Evolutionary conservation across 805 yeast species (phyloP).

Genomic region (Lachancea waltii): DNA sequence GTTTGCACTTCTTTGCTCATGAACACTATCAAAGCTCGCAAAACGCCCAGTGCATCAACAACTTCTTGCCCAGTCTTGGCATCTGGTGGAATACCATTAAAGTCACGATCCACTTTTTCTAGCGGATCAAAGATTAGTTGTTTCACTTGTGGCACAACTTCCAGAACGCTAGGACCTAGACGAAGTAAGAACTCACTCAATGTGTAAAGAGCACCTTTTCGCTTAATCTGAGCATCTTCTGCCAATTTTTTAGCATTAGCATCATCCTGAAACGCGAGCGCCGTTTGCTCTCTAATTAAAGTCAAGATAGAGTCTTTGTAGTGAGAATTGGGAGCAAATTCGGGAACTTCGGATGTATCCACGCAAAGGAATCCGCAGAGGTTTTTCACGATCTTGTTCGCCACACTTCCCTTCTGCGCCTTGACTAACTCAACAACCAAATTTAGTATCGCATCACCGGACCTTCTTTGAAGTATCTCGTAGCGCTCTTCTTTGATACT

Average conservation of each 20-base stretch:
- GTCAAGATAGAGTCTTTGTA: conserved; percentile 58
- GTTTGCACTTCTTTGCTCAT: conserved; percentile 43
- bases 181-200: conserved; percentile 50
- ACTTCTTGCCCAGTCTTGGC: conserved; percentile 65
- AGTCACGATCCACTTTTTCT: conserved; percentile 29
- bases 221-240: conserved; percentile 68
- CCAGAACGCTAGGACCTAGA: conserved; percentile 52
- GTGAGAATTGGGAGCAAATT: conserved; percentile 59
- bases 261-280: conserved; percentile 53
- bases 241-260: conserved; percentile 56
- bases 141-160: conserved; percentile 57
- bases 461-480: conserved; percentile 55
- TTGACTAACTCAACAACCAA: conserved; percentile 55
- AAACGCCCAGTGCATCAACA: conserved; percentile 79
- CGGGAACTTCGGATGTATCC: conserved; percentile 94
- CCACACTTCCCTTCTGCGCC: conserved; percentile 59
- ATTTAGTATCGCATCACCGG: conserved; percentile 62
- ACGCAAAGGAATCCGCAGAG: conserved; percentile 90
- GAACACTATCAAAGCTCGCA: conserved; percentile 65
- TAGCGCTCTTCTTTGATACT: conserved; percentile 74
- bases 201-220: conserved; percentile 76
- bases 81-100: conserved; percentile 30
- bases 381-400: conserved; percentile 85
- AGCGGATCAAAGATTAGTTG: conserved; percentile 64
- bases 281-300: conserved; percentile 69